phyloP scores from a whole-genome alignment of 2,329 filamentous ascomycete species.

The Ceratocystis destructans region DNA sequence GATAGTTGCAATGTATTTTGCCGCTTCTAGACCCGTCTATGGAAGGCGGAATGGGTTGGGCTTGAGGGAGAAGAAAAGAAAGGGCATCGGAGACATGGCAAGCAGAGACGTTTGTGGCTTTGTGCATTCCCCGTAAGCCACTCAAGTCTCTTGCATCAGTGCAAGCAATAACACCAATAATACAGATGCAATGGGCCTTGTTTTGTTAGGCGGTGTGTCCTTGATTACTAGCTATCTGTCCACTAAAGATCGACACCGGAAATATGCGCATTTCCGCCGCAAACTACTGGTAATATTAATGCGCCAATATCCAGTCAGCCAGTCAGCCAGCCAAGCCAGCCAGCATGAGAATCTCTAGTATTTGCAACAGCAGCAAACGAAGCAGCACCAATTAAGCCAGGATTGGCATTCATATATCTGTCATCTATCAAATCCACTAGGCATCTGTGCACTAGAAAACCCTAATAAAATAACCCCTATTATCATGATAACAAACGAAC shows the following conservation, averaged over 20 bases:
- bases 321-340: too few relatives aligned
- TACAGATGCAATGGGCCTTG: not conserved
- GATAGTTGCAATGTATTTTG: not conserved
- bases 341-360: too few relatives aligned
- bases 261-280: not conserved
- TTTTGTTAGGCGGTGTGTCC: not conserved
- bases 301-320: not conserved
- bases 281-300: too few relatives aligned
- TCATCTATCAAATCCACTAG: not conserved
- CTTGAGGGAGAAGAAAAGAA: not conserved
- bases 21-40: conserved; percentile 16
- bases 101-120: not conserved
- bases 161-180: too few relatives aligned
- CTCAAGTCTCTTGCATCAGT: too few relatives aligned
- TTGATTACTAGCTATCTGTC: not conserved
- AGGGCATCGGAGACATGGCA: not conserved
- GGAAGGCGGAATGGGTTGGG: not conserved
- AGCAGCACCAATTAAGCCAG: not conserved
- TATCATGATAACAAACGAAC: not conserved
- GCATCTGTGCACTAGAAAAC: not conserved
- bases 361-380: not conserved
- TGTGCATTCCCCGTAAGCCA: not conserved
- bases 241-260: not conserved
- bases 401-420: not conserved
- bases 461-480: not conserved